These are phyloP conservation scores for Talaromyces sp. DNA, from an alignment of 2,329 filamentous ascomycete genomes.

Conservation along the genomic window DNA sequence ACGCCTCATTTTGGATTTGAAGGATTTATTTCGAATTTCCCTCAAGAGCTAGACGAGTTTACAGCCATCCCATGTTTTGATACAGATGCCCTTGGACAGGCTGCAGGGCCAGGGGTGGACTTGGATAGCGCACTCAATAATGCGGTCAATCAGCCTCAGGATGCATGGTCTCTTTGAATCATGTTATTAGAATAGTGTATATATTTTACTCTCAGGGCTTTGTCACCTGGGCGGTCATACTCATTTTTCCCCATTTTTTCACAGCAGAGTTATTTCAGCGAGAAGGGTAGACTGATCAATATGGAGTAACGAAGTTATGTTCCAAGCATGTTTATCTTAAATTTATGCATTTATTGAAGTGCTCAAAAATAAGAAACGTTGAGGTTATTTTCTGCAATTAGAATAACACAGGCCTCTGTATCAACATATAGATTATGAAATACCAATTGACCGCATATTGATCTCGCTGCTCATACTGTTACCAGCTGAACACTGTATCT, in stretches of 20 bases:
- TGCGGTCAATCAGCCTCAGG: not conserved
- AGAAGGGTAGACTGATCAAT: not conserved
- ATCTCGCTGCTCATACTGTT: not conserved
- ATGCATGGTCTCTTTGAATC: not conserved
- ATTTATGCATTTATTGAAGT: too few species aligned
- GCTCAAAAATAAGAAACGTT: too few species aligned
- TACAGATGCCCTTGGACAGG: conserved; percentile 17
- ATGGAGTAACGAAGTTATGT: not conserved
- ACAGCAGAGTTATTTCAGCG: not conserved
- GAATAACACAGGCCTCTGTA: too few species aligned
- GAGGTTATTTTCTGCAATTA: too few species aligned
- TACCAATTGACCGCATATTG: not conserved
- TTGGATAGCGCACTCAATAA: not conserved
- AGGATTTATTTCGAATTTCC: conserved; percentile 37
- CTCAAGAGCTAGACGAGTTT: conserved; percentile 36
- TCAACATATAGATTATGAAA: not conserved
- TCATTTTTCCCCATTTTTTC: not conserved
- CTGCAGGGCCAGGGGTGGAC: not conserved
- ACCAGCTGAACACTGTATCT: not conserved
- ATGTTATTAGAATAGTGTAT: not conserved
- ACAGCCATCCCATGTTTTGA: conserved; percentile 38
- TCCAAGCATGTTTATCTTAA: too few species aligned
- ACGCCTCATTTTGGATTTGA: conserved; percentile 33
- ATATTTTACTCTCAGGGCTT: not conserved
- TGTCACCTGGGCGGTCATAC: not conserved